Evolutionary conservation across 495 filamentous ascomycete genomes (phyloP).

Genomic region (Chaetomidium leptoderma): DNA sequence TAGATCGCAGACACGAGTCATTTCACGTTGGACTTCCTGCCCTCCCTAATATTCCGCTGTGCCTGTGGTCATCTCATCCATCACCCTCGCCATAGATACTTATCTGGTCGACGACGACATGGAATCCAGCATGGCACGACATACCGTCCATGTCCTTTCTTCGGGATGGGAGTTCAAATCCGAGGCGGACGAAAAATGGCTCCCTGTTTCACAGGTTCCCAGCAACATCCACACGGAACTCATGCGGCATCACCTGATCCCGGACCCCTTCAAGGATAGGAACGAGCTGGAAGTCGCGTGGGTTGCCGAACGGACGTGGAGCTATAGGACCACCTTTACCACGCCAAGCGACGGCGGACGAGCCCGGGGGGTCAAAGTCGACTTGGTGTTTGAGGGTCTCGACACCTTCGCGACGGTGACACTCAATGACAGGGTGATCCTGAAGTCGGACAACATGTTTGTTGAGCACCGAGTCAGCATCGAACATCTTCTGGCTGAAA

Average conservation of each 20-base stretch:
- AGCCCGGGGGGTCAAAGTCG: slow-evolving; percentile 29
- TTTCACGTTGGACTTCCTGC: neutral
- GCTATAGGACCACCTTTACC: slow-evolving; percentile 39
- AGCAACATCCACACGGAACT: slow-evolving; percentile 28
- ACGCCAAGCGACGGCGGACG: slow-evolving; percentile 29
- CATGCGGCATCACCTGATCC: slow-evolving; percentile 38
- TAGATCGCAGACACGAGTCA: neutral
- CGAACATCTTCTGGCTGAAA: slow-evolving; percentile 17
- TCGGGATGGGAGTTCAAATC: slow-evolving; percentile 23
- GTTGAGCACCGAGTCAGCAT: slow-evolving; percentile 44
- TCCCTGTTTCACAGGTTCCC: slow-evolving; percentile 20
- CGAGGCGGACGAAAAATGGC: slow-evolving; percentile 19
- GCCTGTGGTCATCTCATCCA: too few relatives aligned
- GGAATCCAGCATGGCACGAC: neutral
- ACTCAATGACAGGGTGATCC: slow-evolving; percentile 57
- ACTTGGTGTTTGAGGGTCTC: slow-evolving; percentile 66
- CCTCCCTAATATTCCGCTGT: neutral
- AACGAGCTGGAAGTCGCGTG: slow-evolving; percentile 65
- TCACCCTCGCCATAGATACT: neutral
- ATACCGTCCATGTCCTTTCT: slow-evolving; percentile 4
- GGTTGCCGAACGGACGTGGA: slow-evolving; percentile 68
- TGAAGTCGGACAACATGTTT: slow-evolving; percentile 69
- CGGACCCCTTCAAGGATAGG: slow-evolving; percentile 61
- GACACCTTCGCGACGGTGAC: slow-evolving; percentile 67
- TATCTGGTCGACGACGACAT: neutral